A percentile compares a stretch with the other conserved stretches of the same genome.
phyloP scores from a whole-genome alignment of 2,329 filamentous ascomycete species.

The Colletotrichum sp. region DNA sequence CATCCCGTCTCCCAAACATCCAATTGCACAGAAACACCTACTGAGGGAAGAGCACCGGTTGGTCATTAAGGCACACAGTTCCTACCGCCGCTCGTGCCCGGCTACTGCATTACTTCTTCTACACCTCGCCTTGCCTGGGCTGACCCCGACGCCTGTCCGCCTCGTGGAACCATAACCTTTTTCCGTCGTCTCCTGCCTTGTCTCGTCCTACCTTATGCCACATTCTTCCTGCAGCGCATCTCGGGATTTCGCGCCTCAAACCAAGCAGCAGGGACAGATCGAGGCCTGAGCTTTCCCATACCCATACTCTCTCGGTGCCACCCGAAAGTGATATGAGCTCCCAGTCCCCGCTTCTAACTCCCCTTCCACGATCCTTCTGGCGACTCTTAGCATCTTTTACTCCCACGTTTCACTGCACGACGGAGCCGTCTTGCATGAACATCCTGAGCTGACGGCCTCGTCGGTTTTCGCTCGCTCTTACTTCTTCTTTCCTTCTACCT shows the following conservation, averaged over 20 bases:
- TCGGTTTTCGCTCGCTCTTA: neutral
- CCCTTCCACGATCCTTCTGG: neutral
- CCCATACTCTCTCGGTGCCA: neutral
- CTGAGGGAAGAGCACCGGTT: neutral
- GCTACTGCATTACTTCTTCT: neutral
- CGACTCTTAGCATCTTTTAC: neutral
- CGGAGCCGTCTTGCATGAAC: neutral
- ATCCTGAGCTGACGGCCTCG: neutral
- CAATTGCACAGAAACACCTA: neutral
- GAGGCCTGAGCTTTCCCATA: neutral
- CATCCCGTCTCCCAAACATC: conserved; percentile 13
- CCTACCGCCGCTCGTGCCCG: neutral
- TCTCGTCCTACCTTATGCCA: neutral
- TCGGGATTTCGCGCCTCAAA: neutral
- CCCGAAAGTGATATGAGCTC: neutral
- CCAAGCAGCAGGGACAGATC: neutral
- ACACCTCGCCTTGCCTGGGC: neutral
- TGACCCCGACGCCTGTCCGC: neutral
- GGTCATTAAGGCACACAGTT: neutral
- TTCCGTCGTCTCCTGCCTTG: neutral
- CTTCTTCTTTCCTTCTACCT: neutral
- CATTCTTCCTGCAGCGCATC: neutral
- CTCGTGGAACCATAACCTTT: neutral
- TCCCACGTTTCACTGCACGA: neutral
- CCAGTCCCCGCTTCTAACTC: neutral